Conservation (phyloP, 176 grass and related monocot species). For the Pontederia crassipes region DNA sequence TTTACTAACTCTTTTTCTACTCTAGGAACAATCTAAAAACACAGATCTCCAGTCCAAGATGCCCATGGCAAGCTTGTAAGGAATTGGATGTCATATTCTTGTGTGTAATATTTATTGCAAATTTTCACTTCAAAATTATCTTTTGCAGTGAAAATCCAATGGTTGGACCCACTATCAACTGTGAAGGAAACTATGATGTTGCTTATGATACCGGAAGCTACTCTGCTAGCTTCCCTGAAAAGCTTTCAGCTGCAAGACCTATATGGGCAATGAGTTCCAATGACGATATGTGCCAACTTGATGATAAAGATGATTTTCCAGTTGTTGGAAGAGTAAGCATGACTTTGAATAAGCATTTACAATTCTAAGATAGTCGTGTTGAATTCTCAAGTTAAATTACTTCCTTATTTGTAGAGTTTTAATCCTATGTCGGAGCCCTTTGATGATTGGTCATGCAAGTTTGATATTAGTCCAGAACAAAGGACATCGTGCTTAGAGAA, state of each 20-base stretch:
- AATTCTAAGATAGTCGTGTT: not conserved
- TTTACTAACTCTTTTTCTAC: slow-evolving; percentile 15
- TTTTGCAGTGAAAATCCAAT: not conserved
- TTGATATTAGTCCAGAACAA: slow-evolving; percentile 37
- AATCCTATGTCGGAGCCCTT: slow-evolving; percentile 81
- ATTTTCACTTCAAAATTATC: not conserved
- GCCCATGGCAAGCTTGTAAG: slow-evolving; percentile 42
- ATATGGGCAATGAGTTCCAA: slow-evolving; percentile 54
- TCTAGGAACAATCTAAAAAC: slow-evolving; percentile 37
- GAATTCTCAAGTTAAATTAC: slow-evolving; percentile 3
- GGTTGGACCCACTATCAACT: not conserved
- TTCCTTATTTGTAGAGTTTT: slow-evolving; percentile 49
- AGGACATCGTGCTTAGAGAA: slow-evolving; percentile 32
- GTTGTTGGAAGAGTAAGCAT: slow-evolving; percentile 58
- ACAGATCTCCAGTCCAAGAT: slow-evolving; percentile 27
- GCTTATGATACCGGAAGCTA: slow-evolving; percentile 23
- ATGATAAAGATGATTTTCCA: slow-evolving; percentile 49
- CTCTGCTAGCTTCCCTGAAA: slow-evolving; percentile 36
- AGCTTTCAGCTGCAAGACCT: slow-evolving; percentile 35
- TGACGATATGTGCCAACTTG: slow-evolving; percentile 68
- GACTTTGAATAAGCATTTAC: too few relatives aligned
- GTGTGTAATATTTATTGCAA: not conserved
- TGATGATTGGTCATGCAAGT: slow-evolving; percentile 72
- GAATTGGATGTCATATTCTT: slow-evolving; percentile 2
- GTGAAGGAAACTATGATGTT: slow-evolving; percentile 13